Base-by-base conservation (phyloP, 2,329 filamentous ascomycete genomes). In the Ascochyta koolunga region DNA sequence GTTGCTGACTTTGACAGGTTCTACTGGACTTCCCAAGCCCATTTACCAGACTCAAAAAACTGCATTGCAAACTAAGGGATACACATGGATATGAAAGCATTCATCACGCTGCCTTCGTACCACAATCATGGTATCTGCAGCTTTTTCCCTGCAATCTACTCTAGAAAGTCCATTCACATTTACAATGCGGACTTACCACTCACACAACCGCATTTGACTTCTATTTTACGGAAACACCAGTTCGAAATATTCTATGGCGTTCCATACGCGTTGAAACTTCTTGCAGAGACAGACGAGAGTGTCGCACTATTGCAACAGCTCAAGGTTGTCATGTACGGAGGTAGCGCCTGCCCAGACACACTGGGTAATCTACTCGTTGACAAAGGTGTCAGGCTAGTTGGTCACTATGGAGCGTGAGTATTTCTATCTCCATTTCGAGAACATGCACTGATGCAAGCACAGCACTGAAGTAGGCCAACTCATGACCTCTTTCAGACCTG, bases 251-350 rank as follows among this genome's bases (percentile, higher is more conserved):
- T 89, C 39, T 82, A 87, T 50, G 80, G 78, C 2, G 86, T 89
- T 0, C 86, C 87, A 0, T 89, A 88, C 59, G 82, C 83, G 0
- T 70, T 89, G 13, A 88, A 89, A 62, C 72, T 89, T 0, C 76
- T 89, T 3, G 80, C 82, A 0, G 87, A 89, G 66, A 79, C 79
- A 0, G 73, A 81, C 0, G 78, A 81, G 21, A 86, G 86, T 0
- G 77, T 86, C n/a, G 64, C 73, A 1, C 72, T 76, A 2, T 67
- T 87, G 19, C 68, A 70, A 2, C 69, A 74, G 35, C 74, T 81
- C n/a, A 81, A 83, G 61, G 65, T 83, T 3, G 83, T 86, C 13
- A 77, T 84, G 61, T 86, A 81, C 57, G 84, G 82, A 1, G 85
- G 85, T 1, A 83, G 81, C 8, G 76, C 79, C 5, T 86, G 83